phyloP scores from a whole-genome alignment of 768 basidiomycete genomes.

The Trametes elegans region DNA sequence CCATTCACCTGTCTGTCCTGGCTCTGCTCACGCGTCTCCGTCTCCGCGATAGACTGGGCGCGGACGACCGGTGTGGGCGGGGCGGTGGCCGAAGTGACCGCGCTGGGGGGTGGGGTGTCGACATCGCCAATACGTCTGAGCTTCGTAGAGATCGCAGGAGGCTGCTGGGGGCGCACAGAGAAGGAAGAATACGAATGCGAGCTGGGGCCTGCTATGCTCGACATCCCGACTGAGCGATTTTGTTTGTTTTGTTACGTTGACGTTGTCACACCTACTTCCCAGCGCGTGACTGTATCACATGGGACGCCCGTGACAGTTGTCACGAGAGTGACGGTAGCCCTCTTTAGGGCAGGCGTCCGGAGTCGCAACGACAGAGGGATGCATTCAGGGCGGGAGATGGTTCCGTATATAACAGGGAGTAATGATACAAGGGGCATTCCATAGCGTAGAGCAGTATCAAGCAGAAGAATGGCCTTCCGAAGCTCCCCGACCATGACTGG shows the following conservation, averaged over 20 bases:
- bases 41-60: conserved; percentile 5
- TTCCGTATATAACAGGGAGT: too few species aligned
- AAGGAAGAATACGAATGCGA: conserved; percentile 21
- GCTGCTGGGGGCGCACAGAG: conserved; percentile 15
- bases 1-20: conserved; percentile 4
- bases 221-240: conserved; percentile 28
- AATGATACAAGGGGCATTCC: too few species aligned
- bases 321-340: background rate
- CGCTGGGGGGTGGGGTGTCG: conserved; percentile 7
- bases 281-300: conserved; percentile 25
- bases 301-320: conserved; percentile 1
- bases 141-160: conserved; percentile 13
- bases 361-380: background rate
- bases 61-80: conserved; percentile 13
- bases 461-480: conserved; percentile 1
- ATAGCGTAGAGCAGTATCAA: too few species aligned
- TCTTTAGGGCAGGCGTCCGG: conserved; percentile 24
- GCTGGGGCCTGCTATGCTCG: conserved; percentile 21
- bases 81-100: conserved; percentile 16
- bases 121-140: conserved; percentile 9
- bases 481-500: background rate
- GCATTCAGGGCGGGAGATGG: background rate
- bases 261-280: conserved; percentile 22
- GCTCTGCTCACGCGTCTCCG: conserved; percentile 11
- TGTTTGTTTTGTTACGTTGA: conserved; percentile 31